A percentile compares a stretch with the other conserved stretches of the same genome.
Conservation (phyloP, 1,284 basidiomycete species). For the Phaffia rhodozyma region DNA sequence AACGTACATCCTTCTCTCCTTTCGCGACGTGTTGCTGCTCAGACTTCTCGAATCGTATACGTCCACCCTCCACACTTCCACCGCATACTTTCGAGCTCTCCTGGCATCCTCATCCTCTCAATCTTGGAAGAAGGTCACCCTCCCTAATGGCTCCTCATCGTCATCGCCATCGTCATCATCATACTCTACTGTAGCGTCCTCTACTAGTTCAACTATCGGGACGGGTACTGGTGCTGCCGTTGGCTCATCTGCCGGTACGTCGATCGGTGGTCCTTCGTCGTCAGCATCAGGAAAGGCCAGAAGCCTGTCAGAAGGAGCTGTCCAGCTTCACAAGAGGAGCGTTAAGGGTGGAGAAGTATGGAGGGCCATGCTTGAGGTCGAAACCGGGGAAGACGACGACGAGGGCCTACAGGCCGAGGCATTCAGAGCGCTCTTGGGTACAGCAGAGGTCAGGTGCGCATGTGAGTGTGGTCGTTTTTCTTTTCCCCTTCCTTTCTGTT, state of each 20-base stretch:
- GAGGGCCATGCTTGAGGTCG: slow-evolving; percentile 67
- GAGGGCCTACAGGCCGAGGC: slow-evolving; percentile 54
- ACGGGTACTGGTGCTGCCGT: not conserved
- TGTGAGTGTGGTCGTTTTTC: slow-evolving; percentile 34
- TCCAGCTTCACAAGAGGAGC: slow-evolving; percentile 36
- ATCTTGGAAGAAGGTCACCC: slow-evolving; percentile 35
- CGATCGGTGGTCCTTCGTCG: not conserved
- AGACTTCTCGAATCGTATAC: slow-evolving; percentile 2
- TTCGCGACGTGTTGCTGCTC: not conserved
- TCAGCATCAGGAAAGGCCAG: slow-evolving; percentile 23
- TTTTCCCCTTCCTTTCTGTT: not conserved
- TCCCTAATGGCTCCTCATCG: slow-evolving; percentile 2
- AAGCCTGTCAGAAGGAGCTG: slow-evolving; percentile 30
- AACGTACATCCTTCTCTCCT: not conserved
- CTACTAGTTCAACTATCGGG: too few species aligned
- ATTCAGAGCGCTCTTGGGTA: slow-evolving; percentile 70
- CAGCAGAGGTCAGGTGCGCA: slow-evolving; percentile 70
- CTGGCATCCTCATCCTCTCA: slow-evolving; percentile 31
- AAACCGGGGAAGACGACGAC: slow-evolving; percentile 41
- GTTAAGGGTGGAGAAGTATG: slow-evolving; percentile 59
- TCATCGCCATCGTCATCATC: slow-evolving; percentile 8
- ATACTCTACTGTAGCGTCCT: slow-evolving; percentile 22
- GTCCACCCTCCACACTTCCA: slow-evolving; percentile 27
- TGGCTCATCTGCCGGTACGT: not conserved
- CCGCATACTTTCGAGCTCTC: slow-evolving; percentile 33